Percentiles rank a stretch among this genome's conserved stretches.
Conservation (phyloP, 768 basidiomycete genomes). For the Mycena chlorophos region DNA sequence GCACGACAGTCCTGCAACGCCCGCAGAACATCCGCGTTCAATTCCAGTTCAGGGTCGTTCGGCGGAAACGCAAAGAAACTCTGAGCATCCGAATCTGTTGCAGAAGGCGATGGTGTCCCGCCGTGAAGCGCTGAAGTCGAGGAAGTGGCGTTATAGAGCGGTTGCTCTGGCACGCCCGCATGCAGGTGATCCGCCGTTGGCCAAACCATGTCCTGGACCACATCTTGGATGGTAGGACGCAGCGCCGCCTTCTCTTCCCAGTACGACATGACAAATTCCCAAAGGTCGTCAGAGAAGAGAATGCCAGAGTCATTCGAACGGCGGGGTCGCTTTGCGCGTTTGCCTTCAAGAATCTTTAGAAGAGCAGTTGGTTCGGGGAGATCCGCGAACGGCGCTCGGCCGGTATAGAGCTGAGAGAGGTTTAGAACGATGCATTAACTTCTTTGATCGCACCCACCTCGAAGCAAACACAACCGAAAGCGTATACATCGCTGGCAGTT, state of each 20-base stretch:
- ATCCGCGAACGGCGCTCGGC: constrained; percentile 20
- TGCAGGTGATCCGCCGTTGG: no score
- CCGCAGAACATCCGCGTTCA: background rate
- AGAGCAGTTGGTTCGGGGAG: background rate
- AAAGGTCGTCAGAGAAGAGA: background rate
- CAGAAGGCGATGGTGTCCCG: no score
- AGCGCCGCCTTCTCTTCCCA: background rate
- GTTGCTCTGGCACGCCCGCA: background rate
- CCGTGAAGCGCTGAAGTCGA: background rate
- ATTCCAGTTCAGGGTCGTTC: background rate
- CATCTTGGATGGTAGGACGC: background rate
- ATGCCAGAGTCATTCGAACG: background rate
- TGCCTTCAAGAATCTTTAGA: background rate
- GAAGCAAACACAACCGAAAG: constrained; percentile 29
- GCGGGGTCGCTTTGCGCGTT: background rate
- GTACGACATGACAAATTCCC: background rate
- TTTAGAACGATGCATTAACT: background rate
- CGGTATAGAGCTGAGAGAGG: constrained; percentile 23
- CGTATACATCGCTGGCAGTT: constrained; percentile 29
- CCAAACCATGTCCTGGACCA: background rate
- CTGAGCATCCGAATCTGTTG: background rate
- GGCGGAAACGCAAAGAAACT: background rate
- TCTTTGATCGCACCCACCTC: constrained; percentile 20
- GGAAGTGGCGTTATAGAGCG: background rate
- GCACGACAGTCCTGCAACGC: constrained; percentile 1